Conservation (phyloP, 2,329 filamentous ascomycete species). For the Pseudogymnoascus verrucosus region DNA sequence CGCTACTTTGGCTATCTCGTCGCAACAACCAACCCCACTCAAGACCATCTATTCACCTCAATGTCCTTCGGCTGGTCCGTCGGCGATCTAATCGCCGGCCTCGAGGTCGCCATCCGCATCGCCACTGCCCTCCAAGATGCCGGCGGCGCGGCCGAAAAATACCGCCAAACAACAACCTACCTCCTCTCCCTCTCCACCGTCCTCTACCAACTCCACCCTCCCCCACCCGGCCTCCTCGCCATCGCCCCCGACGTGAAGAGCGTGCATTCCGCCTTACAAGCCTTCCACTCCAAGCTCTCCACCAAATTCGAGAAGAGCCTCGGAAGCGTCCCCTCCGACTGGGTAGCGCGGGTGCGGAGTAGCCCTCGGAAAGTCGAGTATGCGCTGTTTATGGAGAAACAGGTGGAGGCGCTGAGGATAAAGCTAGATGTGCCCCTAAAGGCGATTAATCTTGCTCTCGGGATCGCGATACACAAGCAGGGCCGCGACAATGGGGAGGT, state of each 20-base stretch:
- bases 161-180: background rate
- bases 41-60: too few species aligned
- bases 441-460: background rate
- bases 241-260: background rate
- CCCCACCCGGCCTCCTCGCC: background rate
- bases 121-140: background rate
- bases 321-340: background rate
- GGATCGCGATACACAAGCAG: background rate
- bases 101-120: background rate
- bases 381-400: constrained; percentile 5
- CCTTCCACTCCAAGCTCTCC: background rate
- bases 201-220: background rate
- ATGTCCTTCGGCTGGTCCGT: constrained; percentile 2
- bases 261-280: background rate
- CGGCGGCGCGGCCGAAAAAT: background rate
- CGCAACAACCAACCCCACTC: background rate
- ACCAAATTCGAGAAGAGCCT: background rate
- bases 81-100: constrained; percentile 1
- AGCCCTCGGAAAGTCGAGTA: background rate
- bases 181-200: constrained; percentile 6
- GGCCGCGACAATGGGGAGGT: background rate
- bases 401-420: background rate
- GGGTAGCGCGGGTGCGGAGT: background rate
- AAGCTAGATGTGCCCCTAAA: background rate
- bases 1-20: background rate